Conservation (phyloP, 208 protist genomes). For the Leishmania major region DNA sequence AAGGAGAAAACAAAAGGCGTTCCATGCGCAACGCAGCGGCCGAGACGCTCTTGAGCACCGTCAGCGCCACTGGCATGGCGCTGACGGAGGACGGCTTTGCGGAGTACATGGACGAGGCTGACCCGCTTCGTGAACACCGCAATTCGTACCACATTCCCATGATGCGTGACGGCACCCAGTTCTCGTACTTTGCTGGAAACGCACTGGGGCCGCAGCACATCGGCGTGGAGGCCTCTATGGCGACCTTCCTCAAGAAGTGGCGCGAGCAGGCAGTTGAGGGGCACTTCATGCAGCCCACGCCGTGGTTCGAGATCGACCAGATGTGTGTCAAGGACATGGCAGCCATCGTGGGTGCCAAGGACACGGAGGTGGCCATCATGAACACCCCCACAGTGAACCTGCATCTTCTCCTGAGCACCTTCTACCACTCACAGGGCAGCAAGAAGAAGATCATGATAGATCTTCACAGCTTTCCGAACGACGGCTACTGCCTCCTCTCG, state of each 20-base stretch:
- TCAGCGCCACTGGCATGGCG: constrained; percentile 47
- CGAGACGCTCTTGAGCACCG: constrained; percentile 57
- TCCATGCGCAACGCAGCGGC: constrained; percentile 71
- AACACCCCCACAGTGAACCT: constrained; percentile 95
- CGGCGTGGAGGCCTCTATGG: constrained; percentile 56
- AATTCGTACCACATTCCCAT: constrained; percentile 60
- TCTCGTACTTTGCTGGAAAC: constrained; percentile 90
- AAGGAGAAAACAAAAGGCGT: background rate
- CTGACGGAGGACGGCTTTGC: constrained; percentile 80
- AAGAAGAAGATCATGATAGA: constrained; percentile 94
- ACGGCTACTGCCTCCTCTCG: constrained; percentile 85
- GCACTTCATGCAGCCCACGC: constrained; percentile 74
- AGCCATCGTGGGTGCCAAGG: constrained; percentile 81
- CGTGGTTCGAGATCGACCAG: constrained; percentile 92
- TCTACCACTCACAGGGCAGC: constrained; percentile 90
- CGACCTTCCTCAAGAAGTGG: constrained; percentile 90
- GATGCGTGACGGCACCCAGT: constrained; percentile 37
- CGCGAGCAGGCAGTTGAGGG: constrained; percentile 78
- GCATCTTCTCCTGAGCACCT: constrained; percentile 90
- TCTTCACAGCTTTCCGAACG: constrained; percentile 67
- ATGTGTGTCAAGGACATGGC: constrained; percentile 63
- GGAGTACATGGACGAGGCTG: constrained; percentile 60
- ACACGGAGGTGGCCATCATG: constrained; percentile 91
- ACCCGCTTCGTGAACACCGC: constrained; percentile 68
- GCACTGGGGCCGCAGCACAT: constrained; percentile 91